Conservation (phyloP, 495 filamentous ascomycete genomes). For the Penicillium manginii region DNA sequence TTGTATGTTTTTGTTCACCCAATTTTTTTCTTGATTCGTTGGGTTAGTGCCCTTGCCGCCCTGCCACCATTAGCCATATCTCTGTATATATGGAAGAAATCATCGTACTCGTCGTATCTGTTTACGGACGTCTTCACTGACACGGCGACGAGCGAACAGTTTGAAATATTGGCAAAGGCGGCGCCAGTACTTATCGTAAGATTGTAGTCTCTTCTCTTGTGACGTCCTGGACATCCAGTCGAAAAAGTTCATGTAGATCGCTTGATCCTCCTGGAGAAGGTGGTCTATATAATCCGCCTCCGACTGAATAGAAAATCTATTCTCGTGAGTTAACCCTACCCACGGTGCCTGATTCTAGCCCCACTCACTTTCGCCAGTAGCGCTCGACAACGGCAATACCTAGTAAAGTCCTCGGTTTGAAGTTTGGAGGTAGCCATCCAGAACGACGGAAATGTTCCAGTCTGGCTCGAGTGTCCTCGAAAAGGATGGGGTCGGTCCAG, state of each 20-base stretch:
- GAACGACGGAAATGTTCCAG: constrained; percentile 31
- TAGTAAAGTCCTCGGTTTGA: constrained; percentile 31
- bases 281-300: constrained; percentile 32
- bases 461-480: constrained; percentile 34
- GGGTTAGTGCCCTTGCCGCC: no score
- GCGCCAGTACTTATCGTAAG: constrained; percentile 36
- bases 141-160: constrained; percentile 24
- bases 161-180: constrained; percentile 31
- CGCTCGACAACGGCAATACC: constrained; percentile 30
- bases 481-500: constrained; percentile 40
- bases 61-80: constrained; percentile 17
- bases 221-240: constrained; percentile 35
- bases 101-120: constrained; percentile 27
- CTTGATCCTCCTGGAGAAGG: constrained; percentile 29
- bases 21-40: no score
- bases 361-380: constrained; percentile 32
- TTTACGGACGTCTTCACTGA: constrained; percentile 24
- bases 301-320: constrained; percentile 37
- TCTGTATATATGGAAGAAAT: constrained; percentile 7
- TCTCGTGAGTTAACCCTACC: constrained; percentile 8
- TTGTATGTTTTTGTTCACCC: no score
- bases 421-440: constrained; percentile 38
- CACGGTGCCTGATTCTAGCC: background rate
- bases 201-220: constrained; percentile 30
- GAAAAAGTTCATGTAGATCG: constrained; percentile 39